These are phyloP conservation scores for Daldinia concentrica DNA, from an alignment of 495 filamentous ascomycete species.

Conservation along the genomic window DNA sequence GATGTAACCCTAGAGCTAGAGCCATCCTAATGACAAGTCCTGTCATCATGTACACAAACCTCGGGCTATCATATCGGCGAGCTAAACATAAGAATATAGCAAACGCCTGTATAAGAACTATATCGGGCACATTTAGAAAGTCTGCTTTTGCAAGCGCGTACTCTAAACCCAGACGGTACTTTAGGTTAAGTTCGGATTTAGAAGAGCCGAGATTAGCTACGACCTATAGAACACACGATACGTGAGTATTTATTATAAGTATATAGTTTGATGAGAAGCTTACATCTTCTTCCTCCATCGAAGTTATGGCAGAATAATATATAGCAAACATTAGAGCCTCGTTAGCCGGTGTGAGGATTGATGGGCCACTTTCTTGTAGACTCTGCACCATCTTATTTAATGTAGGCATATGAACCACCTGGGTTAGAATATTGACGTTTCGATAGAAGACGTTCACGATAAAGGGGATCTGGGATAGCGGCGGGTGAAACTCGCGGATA, in stretches of 20 bases:
- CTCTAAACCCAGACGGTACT: conserved; percentile 65
- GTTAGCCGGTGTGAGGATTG: conserved; percentile 53
- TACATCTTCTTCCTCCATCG: conserved; percentile 66
- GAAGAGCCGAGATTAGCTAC: conserved; percentile 59
- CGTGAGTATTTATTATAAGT: conserved; percentile 24
- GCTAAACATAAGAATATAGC: conserved; percentile 58
- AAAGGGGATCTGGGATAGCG: conserved; percentile 62
- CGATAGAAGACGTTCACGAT: conserved; percentile 61
- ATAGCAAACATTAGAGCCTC: conserved; percentile 69
- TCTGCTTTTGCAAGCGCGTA: conserved; percentile 64
- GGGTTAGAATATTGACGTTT: conserved; percentile 62
- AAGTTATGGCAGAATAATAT: conserved; percentile 66
- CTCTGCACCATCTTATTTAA: conserved; percentile 57
- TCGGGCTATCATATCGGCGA: conserved; percentile 60
- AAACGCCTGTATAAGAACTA: conserved; percentile 61
- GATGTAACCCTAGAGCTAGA: conserved; percentile 60
- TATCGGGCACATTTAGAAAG: conserved; percentile 55
- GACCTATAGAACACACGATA: conserved; percentile 44
- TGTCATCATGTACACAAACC: conserved; percentile 66
- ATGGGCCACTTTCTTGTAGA: conserved; percentile 47
- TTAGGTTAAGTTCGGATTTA: conserved; percentile 59
- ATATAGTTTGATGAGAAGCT: conserved; percentile 13
- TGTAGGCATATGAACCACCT: conserved; percentile 64
- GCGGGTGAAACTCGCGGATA: conserved; percentile 58
- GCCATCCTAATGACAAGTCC: conserved; percentile 60